A percentile compares a stretch with the other conserved stretches of the same genome.
phyloP scores from a whole-genome alignment of 2,329 filamentous ascomycete genomes.

The Blastomyces silverae region DNA sequence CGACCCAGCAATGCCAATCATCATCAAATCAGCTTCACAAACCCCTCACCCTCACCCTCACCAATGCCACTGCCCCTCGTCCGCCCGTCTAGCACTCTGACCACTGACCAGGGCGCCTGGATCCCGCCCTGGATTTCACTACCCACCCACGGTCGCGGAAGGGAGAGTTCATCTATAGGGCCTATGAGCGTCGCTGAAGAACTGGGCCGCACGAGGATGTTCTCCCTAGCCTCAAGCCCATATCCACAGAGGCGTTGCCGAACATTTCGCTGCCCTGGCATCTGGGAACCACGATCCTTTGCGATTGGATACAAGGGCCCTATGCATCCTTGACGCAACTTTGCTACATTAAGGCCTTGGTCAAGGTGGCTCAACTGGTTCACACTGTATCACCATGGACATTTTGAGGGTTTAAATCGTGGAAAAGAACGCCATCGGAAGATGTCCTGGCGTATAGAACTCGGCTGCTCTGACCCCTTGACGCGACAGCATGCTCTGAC shows the following conservation, averaged over 20 bases:
- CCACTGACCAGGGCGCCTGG: too few relatives aligned
- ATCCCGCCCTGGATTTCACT: conserved; percentile 1
- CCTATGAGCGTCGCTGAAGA: background rate
- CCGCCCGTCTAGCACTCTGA: background rate
- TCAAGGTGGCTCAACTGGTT: background rate
- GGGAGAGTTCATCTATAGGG: background rate
- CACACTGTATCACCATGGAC: background rate
- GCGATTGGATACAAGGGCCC: conserved; percentile 4
- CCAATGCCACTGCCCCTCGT: background rate
- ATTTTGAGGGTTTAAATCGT: background rate
- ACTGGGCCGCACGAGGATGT: background rate
- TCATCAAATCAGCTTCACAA: too few relatives aligned
- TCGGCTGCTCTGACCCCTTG: too few relatives aligned
- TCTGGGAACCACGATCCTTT: background rate
- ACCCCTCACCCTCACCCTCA: too few relatives aligned
- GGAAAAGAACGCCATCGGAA: background rate
- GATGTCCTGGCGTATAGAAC: background rate
- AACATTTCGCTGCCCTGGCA: background rate
- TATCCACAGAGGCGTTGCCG: background rate
- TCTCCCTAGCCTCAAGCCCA: background rate
- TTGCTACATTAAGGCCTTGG: background rate
- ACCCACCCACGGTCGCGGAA: background rate
- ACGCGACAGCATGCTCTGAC: too few relatives aligned
- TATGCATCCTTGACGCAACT: background rate
- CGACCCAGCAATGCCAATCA: conserved; percentile 4